Percentiles rank a stretch among this genome's conserved stretches.
Evolutionary conservation across 805 yeast species (phyloP).

Genomic region (Yarrowia porcina): DNA sequence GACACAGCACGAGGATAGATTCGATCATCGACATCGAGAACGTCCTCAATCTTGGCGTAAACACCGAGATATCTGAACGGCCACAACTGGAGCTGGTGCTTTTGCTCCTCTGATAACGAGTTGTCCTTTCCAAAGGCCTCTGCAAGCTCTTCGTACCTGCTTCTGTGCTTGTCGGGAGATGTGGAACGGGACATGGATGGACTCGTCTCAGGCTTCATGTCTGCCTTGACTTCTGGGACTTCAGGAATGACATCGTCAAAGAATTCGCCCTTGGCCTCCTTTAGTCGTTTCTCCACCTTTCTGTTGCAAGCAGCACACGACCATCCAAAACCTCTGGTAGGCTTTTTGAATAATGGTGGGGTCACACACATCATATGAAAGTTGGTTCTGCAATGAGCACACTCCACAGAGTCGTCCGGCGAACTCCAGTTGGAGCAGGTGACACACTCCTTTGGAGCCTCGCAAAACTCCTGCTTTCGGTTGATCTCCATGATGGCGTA

Average conservation of each 20-base stretch:
- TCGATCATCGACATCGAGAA: conserved; percentile 69
- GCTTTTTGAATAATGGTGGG: conserved; percentile 77
- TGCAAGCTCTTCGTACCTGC: conserved; percentile 33
- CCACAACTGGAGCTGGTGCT: conserved; percentile 48
- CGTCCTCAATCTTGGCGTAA: conserved; percentile 71
- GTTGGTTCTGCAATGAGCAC: conserved; percentile 68
- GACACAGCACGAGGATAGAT: conserved; percentile 81
- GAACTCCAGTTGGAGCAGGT: conserved; percentile 85
- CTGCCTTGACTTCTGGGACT: background rate
- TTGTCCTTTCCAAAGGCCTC: conserved; percentile 37
- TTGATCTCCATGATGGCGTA: conserved; percentile 74
- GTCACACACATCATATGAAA: conserved; percentile 83
- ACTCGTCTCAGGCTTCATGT: background rate
- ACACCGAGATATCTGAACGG: conserved; percentile 74
- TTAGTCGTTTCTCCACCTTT: conserved; percentile 31
- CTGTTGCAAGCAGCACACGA: conserved; percentile 71
- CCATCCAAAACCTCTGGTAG: conserved; percentile 88
- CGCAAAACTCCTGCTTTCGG: conserved; percentile 57
- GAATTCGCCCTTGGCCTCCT: conserved; percentile 32
- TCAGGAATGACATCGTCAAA: conserved; percentile 17
- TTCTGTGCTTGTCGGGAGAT: conserved; percentile 9
- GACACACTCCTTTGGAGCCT: conserved; percentile 66
- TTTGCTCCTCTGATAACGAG: conserved; percentile 34
- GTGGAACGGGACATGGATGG: conserved; percentile 10
- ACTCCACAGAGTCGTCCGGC: conserved; percentile 64